Percentiles rank a stretch among this genome's conserved stretches.
phyloP scores from a whole-genome alignment of 2,329 filamentous ascomycete species.

The Helotiales sp. region DNA sequence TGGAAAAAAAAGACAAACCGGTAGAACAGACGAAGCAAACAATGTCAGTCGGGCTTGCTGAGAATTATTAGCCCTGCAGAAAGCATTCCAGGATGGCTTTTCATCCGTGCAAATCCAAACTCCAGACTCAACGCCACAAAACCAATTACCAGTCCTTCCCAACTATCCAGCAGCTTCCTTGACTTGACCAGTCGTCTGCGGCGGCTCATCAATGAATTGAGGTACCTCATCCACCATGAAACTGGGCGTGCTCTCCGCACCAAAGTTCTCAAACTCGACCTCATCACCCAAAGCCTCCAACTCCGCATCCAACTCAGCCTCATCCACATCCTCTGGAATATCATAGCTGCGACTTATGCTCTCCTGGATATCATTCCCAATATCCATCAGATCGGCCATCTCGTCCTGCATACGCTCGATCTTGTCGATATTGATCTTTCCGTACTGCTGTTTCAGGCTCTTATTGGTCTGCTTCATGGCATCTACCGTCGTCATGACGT shows the following conservation, averaged over 20 bases:
- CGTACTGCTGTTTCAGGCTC: conserved; percentile 89
- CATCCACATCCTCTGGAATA: conserved; percentile 94
- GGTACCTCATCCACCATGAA: conserved; percentile 90
- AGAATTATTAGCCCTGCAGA: background rate
- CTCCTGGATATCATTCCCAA: conserved; percentile 98
- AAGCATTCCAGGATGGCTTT: background rate
- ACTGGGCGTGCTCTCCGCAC: conserved; percentile 67
- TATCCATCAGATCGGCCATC: conserved; percentile 97
- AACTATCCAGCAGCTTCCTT: conserved; percentile 74
- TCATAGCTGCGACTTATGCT: conserved; percentile 90
- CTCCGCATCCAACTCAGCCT: conserved; percentile 95
- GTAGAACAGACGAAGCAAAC: background rate
- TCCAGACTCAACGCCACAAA: background rate
- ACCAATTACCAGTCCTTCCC: background rate
- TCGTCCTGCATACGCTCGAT: conserved; percentile 98
- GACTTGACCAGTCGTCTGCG: conserved; percentile 72
- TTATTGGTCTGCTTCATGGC: conserved; percentile 98
- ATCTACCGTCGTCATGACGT: conserved; percentile 97
- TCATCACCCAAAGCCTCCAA: conserved; percentile 93
- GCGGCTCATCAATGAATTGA: conserved; percentile 92
- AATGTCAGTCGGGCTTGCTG: background rate
- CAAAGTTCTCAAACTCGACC: conserved; percentile 78
- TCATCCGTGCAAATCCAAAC: background rate
- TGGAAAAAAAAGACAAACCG: background rate
- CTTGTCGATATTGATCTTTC: conserved; percentile 96